Base-by-base conservation (phyloP, 2,329 filamentous ascomycete species). In the Pestalotiopsis sp. region DNA sequence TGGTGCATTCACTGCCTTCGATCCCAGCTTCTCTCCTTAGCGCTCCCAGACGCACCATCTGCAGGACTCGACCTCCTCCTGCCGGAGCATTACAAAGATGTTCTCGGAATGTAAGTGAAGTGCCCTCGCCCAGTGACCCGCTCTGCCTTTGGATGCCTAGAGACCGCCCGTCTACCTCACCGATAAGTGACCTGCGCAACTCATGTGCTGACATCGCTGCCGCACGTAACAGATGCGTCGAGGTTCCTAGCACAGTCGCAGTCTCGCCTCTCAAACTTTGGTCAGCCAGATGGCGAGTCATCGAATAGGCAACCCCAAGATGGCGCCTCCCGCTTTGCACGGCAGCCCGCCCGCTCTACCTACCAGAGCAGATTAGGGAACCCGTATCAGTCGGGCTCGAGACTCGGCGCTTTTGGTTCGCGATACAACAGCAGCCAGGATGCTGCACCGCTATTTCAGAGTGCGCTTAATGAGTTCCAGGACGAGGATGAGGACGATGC, bases 231-330 rank as follows among this genome's bases (percentile, higher is more conserved):
- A 25, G 96, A 98, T 91, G 96, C 96, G 77, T 98, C 95, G 74
- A 92, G 92, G 75, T 99, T 99, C 80, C 90, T 99, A 76, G 93
- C 95, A 70, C 96, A 98, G 88, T 98, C 95, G 73, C 95, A 97
- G 85, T 97, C 95, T 70, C 92, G 94, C 71, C 86, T 98, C 76
- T 93, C 92, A 73, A 90, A 84, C 79, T 90, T 94, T 66, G 88
- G 85, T 82, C 88, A 92, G 78, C 81, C 88, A 70, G 89, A 89
- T 68, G 61, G 65, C 59, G 68, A 69, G 39, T 13, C 45, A 23
- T 45, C 39, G 39, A 60, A 23, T 57, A 56, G 66, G 20, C 66
- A 69, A 17, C 68, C 68, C n/a, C 27, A 66, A n/a, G 68, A 69
- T 20, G 69, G 71, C 0, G 59, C 75, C 23, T 73, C 73, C 49